These are phyloP conservation scores for Rhodotorula paludigena DNA, from an alignment of 768 basidiomycete genomes.

Conservation along the genomic window DNA sequence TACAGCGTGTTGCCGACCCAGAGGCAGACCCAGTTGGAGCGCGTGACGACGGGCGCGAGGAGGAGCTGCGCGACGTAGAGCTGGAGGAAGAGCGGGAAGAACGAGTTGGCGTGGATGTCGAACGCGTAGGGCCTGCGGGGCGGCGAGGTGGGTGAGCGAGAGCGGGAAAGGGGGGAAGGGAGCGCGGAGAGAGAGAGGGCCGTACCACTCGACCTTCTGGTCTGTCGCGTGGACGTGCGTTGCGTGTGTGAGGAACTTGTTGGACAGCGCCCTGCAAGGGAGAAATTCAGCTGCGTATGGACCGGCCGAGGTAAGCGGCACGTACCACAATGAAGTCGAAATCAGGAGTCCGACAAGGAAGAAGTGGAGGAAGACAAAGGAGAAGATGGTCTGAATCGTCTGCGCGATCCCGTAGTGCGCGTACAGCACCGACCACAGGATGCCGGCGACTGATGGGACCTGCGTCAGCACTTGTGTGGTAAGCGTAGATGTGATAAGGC, in stretches of 20 bases:
- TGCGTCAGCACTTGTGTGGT: background rate
- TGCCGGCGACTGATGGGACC: conserved; percentile 61
- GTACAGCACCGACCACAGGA: conserved; percentile 83
- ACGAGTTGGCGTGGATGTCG: conserved; percentile 93
- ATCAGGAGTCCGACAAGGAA: conserved; percentile 68
- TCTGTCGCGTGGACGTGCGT: conserved; percentile 38
- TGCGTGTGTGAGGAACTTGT: conserved; percentile 41
- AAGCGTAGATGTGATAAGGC: background rate
- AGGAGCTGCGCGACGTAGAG: conserved; percentile 85
- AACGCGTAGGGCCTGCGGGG: conserved; percentile 71
- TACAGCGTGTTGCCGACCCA: conserved; percentile 89
- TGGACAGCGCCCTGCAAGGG: conserved; percentile 29
- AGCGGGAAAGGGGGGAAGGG: background rate
- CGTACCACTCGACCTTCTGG: conserved; percentile 31
- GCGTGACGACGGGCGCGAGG: conserved; percentile 72
- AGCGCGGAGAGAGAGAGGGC: conserved; percentile 55
- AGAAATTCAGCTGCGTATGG: background rate
- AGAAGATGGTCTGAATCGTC: conserved; percentile 58
- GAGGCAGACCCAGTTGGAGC: conserved; percentile 87
- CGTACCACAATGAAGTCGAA: conserved; percentile 65
- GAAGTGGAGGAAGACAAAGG: conserved; percentile 87
- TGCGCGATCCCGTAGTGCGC: conserved; percentile 58
- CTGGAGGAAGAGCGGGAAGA: conserved; percentile 87
- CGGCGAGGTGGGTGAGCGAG: conserved; percentile 62
- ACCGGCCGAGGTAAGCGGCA: conserved; percentile 49